phyloP scores from a whole-genome alignment of 495 filamentous ascomycete species.

The Monascus purpureus region DNA sequence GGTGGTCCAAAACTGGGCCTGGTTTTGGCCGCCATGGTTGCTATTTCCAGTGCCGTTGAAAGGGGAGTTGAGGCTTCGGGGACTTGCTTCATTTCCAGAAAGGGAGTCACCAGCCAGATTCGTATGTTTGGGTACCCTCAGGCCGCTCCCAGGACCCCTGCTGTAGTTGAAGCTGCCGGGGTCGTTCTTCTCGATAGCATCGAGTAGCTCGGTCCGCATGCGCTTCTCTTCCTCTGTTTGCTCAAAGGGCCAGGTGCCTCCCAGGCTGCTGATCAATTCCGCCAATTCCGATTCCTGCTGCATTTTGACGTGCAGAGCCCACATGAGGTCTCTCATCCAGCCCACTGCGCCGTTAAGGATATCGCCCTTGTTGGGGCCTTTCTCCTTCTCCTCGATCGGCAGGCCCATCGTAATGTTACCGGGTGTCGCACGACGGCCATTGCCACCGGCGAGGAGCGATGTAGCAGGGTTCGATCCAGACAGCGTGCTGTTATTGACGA shows the following conservation, averaged over 20 bases:
- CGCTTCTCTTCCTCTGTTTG: constrained; percentile 83
- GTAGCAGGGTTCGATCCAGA: constrained; percentile 67
- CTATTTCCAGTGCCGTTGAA: constrained; percentile 45
- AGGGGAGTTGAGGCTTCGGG: constrained; percentile 57
- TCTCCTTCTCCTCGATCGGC: constrained; percentile 92
- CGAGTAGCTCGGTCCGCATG: constrained; percentile 83
- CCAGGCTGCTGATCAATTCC: constrained; percentile 54
- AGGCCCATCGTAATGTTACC: constrained; percentile 85
- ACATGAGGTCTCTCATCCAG: constrained; percentile 97
- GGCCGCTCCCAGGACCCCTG: constrained; percentile 65
- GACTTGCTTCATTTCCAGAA: constrained; percentile 33
- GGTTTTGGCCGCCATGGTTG: constrained; percentile 34
- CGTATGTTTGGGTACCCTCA: constrained; percentile 86
- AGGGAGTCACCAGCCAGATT: constrained; percentile 74
- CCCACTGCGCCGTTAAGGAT: constrained; percentile 94
- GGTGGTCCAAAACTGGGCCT: constrained; percentile 58
- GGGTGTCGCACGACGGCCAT: constrained; percentile 63
- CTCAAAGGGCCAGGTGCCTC: constrained; percentile 65
- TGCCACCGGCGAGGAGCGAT: constrained; percentile 74
- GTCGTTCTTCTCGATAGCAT: constrained; percentile 68
- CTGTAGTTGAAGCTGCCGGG: constrained; percentile 64
- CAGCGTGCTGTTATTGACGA: constrained; percentile 77
- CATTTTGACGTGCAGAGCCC: constrained; percentile 75
- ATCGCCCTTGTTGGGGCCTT: constrained; percentile 96
- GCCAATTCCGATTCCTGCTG: constrained; percentile 77